Evolutionary conservation across 345 rosid genomes (phyloP).

Genomic region (Aethionema arabicum): DNA sequence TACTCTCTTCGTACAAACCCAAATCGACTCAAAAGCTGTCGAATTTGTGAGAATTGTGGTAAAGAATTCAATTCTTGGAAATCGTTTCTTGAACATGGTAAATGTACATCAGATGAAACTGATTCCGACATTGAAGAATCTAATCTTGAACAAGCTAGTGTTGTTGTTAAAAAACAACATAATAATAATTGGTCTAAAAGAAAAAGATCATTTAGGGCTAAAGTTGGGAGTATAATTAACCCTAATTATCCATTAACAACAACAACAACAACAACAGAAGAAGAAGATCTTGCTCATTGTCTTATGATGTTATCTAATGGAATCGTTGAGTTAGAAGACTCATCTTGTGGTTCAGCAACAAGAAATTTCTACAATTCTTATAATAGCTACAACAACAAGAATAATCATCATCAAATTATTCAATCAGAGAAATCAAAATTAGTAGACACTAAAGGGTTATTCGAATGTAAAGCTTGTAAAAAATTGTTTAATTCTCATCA

Average conservation of each 20-base stretch:
- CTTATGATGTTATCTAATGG: slow-evolving; percentile 81
- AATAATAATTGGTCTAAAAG: slow-evolving; percentile 58
- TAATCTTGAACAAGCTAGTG: slow-evolving; percentile 35
- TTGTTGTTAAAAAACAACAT: slow-evolving; percentile 30
- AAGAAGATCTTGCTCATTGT: slow-evolving; percentile 87
- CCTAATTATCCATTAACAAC: slow-evolving; percentile 45
- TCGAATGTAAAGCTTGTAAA: slow-evolving; percentile 91
- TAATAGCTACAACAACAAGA: slow-evolving; percentile 33
- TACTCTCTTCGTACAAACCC: slow-evolving; percentile 69
- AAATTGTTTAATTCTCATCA: slow-evolving; percentile 91
- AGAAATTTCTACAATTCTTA: slow-evolving; percentile 5
- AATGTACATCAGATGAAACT: slow-evolving; percentile 53
- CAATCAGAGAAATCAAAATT: slow-evolving; percentile 47
- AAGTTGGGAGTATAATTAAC: slow-evolving; percentile 38
- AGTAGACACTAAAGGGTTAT: slow-evolving; percentile 45
- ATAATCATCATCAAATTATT: not conserved
- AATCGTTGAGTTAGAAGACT: slow-evolving; percentile 49
- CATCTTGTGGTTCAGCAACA: slow-evolving; percentile 41
- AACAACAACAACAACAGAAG: slow-evolving; percentile 59
- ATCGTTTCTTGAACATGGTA: slow-evolving; percentile 73
- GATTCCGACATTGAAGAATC: slow-evolving; percentile 52
- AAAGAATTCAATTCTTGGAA: slow-evolving; percentile 80
- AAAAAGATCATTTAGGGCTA: slow-evolving; percentile 58
- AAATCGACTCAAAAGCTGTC: slow-evolving; percentile 56
- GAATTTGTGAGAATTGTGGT: slow-evolving; percentile 74